Conservation (phyloP, 306 rosid genomes). For the Prunus salicina region DNA sequence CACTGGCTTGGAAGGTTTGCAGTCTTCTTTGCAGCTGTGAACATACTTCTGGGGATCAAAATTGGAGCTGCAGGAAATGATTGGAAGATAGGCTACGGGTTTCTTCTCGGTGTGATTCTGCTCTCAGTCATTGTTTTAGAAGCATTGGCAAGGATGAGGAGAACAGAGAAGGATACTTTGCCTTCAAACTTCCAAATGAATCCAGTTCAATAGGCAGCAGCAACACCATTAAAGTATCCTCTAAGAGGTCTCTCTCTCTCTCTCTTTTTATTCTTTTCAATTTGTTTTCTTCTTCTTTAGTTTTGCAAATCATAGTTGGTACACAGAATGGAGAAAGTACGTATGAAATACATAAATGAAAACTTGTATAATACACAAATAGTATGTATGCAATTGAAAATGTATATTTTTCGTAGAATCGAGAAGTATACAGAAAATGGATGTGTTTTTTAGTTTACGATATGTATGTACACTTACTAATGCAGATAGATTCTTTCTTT, state of each 20-base stretch:
- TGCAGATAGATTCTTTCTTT: no score
- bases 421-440: no score
- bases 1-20: conserved; percentile 91
- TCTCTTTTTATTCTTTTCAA: not conserved
- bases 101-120: conserved; percentile 60
- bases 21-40: conserved; percentile 80
- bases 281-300: no score
- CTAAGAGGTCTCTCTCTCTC: conserved; percentile 24
- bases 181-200: conserved; percentile 57
- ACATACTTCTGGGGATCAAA: conserved; percentile 80
- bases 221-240: conserved; percentile 18
- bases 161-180: conserved; percentile 47
- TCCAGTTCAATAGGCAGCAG: conserved; percentile 36
- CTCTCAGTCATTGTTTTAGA: conserved; percentile 65
- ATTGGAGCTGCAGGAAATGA: conserved; percentile 74
- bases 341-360: no score
- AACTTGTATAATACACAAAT: no score
- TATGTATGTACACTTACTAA: no score
- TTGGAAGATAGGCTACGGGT: conserved; percentile 87
- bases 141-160: conserved; percentile 65
- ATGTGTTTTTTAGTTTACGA: no score
- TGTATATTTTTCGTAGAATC: no score
- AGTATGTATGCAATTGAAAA: no score
- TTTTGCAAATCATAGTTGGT: no score
- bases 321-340: no score